phyloP scores from a whole-genome alignment of 257 asterid species.

The Solanum chmielewskii region DNA sequence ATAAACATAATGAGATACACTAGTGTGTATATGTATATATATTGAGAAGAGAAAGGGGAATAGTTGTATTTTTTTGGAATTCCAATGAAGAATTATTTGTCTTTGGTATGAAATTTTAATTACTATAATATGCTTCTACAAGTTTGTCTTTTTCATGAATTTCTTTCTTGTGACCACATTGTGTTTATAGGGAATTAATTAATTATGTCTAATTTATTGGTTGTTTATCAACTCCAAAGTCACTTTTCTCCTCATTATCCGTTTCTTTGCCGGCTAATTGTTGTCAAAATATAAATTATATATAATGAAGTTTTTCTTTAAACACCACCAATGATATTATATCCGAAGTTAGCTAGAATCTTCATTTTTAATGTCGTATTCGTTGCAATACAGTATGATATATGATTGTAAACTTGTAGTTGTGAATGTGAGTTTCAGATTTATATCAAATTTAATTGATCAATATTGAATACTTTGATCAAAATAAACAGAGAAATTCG shows the following conservation, averaged over 20 bases:
- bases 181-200: background rate
- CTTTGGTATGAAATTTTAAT: constrained; percentile 8
- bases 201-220: background rate
- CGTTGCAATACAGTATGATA: no score
- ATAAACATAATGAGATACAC: background rate
- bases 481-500: rapidly evolving
- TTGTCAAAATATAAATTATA: background rate
- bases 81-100: constrained; percentile 25
- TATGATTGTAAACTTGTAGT: no score
- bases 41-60: background rate
- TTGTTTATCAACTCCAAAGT: constrained; percentile 17
- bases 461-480: background rate
- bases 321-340: background rate
- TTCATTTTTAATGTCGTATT: background rate
- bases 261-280: constrained; percentile 13
- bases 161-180: background rate
- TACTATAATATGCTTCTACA: background rate
- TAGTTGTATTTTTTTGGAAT: constrained; percentile 11
- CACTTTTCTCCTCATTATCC: constrained; percentile 14
- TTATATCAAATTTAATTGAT: background rate
- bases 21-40: background rate
- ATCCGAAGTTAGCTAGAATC: background rate
- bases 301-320: background rate
- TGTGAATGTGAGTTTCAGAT: background rate
- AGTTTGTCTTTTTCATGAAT: constrained; percentile 8